Base-by-base conservation (phyloP, 371 early-diverging fungal species). In the Mortierella sp. region DNA sequence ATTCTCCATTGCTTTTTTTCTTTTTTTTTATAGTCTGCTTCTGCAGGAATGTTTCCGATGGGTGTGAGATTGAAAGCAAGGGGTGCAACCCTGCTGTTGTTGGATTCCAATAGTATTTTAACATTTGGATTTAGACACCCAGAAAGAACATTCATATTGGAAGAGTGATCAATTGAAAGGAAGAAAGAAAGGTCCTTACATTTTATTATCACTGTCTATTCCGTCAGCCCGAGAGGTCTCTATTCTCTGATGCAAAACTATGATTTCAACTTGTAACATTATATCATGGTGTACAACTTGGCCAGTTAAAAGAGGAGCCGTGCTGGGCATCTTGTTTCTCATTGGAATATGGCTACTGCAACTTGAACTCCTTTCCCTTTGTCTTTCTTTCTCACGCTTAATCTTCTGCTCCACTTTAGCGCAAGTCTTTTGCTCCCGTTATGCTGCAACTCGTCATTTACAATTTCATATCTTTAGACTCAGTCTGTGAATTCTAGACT, bases 81-180 rank as follows among this genome's bases (percentile, higher is more conserved):
- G 15, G 47, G 19, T 47, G 47, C 15, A 47, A 47, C 17, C 19
- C 47, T n/a, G 22, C n/a, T 47, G 17, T 19, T 47, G 47, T 19
- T 47, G 19, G 40, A 13, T 40, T 40, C 6, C 40, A 40, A 40
- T 40, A n/a, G n/a, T n/a, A n/a, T n/a, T n/a, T n/a, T n/a, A n/a
- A n/a, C n/a, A n/a, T n/a, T 2, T 37, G 40, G 40, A 13, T 37
- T 37, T 37, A 13, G 5, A 13, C 8, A 28, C 28, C 17, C 19
- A 15, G 42, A 42, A 42, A 60, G 32, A 57, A 57, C 35, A 31
- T 57, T 15, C 58, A 31, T 22, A 34, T 57, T 32, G 58, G 40
- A 37, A 37, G 40, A 37, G 8, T 37, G 40, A 10, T 37, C 40
- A 10, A 37, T 37, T 37, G 40, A 37, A 34, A 54, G 55, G 51